Evolutionary conservation across 495 filamentous ascomycete species (phyloP).

Genomic region (Pyrenula massariospora): DNA sequence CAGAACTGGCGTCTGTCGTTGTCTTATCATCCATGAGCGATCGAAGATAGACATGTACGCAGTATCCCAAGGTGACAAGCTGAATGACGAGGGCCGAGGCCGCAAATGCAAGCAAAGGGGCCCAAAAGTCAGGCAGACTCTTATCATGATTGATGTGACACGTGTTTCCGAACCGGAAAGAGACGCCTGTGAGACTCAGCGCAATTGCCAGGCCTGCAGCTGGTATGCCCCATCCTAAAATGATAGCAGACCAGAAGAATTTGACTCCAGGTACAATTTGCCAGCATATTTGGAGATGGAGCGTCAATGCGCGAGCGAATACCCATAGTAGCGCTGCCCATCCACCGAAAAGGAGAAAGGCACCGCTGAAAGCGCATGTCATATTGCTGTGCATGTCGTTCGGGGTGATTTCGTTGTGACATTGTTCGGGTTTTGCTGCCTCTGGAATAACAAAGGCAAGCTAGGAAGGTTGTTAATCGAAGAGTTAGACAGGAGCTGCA

Average conservation of each 20-base stretch:
- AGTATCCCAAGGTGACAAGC: slow-evolving; percentile 76
- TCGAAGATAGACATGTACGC: slow-evolving; percentile 83
- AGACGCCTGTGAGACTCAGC: slow-evolving; percentile 79
- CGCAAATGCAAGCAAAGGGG: slow-evolving; percentile 70
- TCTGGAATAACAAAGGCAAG: slow-evolving; percentile 87
- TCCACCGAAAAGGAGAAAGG: slow-evolving; percentile 74
- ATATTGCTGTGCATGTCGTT: slow-evolving; percentile 77
- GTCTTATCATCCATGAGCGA: slow-evolving; percentile 66
- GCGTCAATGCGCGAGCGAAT: slow-evolving; percentile 79
- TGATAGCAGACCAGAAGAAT: slow-evolving; percentile 81
- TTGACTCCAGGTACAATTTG: slow-evolving; percentile 76
- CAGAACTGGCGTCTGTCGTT: slow-evolving; percentile 56
- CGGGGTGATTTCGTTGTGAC: slow-evolving; percentile 82
- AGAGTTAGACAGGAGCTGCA: slow-evolving; percentile 2
- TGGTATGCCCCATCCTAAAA: slow-evolving; percentile 73
- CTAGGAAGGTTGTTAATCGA: slow-evolving; percentile 27
- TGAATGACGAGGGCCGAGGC: slow-evolving; percentile 74
- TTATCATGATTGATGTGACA: slow-evolving; percentile 87
- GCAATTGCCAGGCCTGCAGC: slow-evolving; percentile 58
- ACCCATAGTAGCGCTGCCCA: slow-evolving; percentile 77
- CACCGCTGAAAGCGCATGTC: slow-evolving; percentile 79
- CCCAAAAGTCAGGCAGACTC: slow-evolving; percentile 79
- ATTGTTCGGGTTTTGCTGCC: slow-evolving; percentile 67
- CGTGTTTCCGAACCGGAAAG: slow-evolving; percentile 79
- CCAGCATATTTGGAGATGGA: slow-evolving; percentile 98